Evolutionary conservation across 352 stramenopile genomes (phyloP), one percentile per base, ranked within the genome.

Genomic region (Pythium brachiatum): DNA sequence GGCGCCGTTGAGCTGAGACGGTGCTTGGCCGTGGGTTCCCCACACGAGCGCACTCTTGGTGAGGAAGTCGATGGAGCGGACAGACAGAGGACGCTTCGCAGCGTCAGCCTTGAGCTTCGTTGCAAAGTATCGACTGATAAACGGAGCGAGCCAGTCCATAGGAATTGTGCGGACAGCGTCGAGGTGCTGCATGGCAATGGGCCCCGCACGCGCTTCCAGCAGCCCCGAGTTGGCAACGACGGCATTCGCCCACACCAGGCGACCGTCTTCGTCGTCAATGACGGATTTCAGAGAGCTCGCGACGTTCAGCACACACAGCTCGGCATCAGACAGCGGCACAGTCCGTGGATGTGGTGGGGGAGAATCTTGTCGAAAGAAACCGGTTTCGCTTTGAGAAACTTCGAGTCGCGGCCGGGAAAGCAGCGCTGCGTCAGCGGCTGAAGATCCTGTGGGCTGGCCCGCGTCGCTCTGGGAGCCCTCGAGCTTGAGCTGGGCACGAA

Each of bases 91-190:
- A 2, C 84, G 82, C 41, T 72, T 77, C 5, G 84, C 83, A 3
- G 85, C 85, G 47, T 88, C 81, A 34, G 70, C 65, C 53, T 88
- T 82, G 2, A 94, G 62, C 56, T 87, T 79, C n/a, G 79, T 78
- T 20, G 82, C 85, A 68, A 94, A 94, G 62, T 83, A 94, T n/a
- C 78, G 76, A 53, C 82, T 88, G 26, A 92, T 72, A 50, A 86
- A 76, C 0, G 81, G 82, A 5, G 78, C 85, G 20, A 92, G 61
- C 72, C 68, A 84, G 29, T 90, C 79, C 31, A 94, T 64, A 7
- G 82, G 78, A 34, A 90, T 72, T 21, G 67, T 67, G 13, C 64
- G 69, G 3, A 79, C 50, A 13, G 55, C 66, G 7, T 89, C 53
- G 15, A 89, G 57, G 18, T 74, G 70, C 38, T 81, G 71, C 36